phyloP scores from a whole-genome alignment of 495 filamentous ascomycete species.

The Neurospora terricola region DNA sequence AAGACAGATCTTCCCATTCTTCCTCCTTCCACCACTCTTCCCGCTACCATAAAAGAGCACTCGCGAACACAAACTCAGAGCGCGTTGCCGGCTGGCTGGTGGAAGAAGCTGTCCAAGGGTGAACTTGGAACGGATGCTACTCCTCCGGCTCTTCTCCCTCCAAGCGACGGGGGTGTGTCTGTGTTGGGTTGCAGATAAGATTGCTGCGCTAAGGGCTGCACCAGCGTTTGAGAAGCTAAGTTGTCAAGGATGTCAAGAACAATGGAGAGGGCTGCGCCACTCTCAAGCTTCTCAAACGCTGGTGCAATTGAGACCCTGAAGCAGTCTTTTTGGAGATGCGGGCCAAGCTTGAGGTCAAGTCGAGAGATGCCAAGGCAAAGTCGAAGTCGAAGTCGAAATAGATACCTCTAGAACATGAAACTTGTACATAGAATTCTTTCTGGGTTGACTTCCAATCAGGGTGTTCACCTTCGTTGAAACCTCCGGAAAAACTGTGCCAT shows the following conservation, averaged over 20 bases:
- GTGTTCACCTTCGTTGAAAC: neutral
- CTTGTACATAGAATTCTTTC: neutral
- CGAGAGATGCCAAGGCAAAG: neutral
- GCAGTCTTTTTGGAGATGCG: neutral
- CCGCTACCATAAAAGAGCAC: neutral
- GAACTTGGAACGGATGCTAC: no score
- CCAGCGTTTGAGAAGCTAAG: constrained; percentile 4
- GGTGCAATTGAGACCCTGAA: constrained; percentile 8
- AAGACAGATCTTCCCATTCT: neutral
- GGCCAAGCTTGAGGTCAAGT: neutral
- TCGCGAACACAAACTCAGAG: neutral
- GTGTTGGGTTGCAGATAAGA: constrained; percentile 4
- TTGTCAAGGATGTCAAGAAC: neutral
- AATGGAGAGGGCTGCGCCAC: constrained; percentile 2
- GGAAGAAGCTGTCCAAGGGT: no score
- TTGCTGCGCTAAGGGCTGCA: constrained; percentile 1
- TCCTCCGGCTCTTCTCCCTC: no score
- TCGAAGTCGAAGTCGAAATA: neutral
- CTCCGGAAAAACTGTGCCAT: neutral
- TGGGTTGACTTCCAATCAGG: neutral
- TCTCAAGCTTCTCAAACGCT: neutral
- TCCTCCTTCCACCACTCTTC: neutral
- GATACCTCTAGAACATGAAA: neutral
- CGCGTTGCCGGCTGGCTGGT: neutral
- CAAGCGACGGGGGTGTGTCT: no score